Evolutionary conservation across 768 basidiomycete species (phyloP), one percentile per base, ranked within the genome.

Genomic region (Albatrellus ellisii): DNA sequence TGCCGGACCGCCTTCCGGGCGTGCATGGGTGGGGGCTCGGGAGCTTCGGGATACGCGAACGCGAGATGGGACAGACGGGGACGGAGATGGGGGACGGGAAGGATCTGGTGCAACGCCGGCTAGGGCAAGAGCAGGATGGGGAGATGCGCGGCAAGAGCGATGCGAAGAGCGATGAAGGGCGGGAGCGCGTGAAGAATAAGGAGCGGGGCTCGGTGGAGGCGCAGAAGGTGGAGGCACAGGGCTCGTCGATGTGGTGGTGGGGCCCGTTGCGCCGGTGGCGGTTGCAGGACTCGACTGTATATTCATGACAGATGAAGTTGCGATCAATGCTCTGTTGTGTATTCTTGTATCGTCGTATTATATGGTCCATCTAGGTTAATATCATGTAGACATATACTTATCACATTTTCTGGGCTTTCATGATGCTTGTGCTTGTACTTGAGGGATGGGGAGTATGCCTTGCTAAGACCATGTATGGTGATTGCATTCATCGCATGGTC

Each of bases 231-330:
- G 56, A 54, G 17, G 53, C 58, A n/a, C 54, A 56, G 20, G 51
- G 55, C 10, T 54, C 55, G 25, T 81, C 80, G 5, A 47, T 82
- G 46, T 85, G 76, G 77, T 84, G 82, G 78, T 86, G 83, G 82
- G 80, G 81, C 0, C 83, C 85, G 2, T 58, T 88, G 17, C 64
- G 70, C 35, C 66, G 69, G 22, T 88, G 83, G 85, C 66, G 86
- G 35, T 57, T 88, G 50, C 72, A 78, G 49, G 86, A 89, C 52
- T 73, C 81, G 47, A 87, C 85, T 7, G 65, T 68, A 38, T 89
- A 89, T 57, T 59, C 53, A 26, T 63, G n/a, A n/a, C n/a, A n/a
- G n/a, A n/a, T n/a, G n/a, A n/a, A n/a, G n/a, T n/a, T n/a, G n/a
- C n/a, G n/a, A n/a, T n/a, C n/a, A n/a, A n/a, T n/a, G n/a, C n/a